Evolutionary conservation across 345 rosid genomes (phyloP).

Genomic region (Populus alba): DNA sequence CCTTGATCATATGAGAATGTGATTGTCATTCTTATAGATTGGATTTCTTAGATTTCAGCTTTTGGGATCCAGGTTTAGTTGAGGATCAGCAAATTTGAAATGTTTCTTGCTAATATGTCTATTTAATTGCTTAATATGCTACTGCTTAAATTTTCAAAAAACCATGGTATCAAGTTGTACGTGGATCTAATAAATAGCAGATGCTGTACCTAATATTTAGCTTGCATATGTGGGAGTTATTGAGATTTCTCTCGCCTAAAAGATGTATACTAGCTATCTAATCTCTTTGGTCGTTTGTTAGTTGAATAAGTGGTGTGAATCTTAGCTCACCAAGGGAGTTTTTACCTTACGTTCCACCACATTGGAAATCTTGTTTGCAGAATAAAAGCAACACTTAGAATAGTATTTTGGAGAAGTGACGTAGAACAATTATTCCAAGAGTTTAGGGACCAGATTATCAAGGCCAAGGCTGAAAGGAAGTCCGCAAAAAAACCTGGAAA

Average conservation of each 20-base stretch:
- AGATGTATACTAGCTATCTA: background rate
- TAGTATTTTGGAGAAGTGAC: background rate
- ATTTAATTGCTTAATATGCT: background rate
- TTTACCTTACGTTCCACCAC: background rate
- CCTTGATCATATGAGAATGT: background rate
- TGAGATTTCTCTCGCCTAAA: background rate
- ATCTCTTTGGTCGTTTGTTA: background rate
- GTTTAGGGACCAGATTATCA: too few species aligned
- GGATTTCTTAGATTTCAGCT: background rate
- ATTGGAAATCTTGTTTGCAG: background rate
- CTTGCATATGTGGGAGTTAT: background rate
- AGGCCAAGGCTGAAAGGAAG: too few species aligned
- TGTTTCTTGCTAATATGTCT: background rate
- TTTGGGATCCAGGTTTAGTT: background rate
- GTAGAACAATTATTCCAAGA: too few species aligned
- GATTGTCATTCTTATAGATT: background rate
- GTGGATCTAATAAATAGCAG: background rate
- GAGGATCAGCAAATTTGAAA: background rate
- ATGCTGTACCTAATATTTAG: background rate
- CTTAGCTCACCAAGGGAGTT: background rate
- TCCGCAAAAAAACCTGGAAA: too few species aligned
- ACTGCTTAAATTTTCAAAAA: background rate
- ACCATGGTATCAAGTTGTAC: background rate
- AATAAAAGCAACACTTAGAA: too few species aligned
- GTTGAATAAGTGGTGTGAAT: background rate